A percentile compares a stretch with the other conserved stretches of the same genome.
Evolutionary conservation across 2,329 filamentous ascomycete genomes (phyloP).

Genomic region (Diplodia scrobiculata): DNA sequence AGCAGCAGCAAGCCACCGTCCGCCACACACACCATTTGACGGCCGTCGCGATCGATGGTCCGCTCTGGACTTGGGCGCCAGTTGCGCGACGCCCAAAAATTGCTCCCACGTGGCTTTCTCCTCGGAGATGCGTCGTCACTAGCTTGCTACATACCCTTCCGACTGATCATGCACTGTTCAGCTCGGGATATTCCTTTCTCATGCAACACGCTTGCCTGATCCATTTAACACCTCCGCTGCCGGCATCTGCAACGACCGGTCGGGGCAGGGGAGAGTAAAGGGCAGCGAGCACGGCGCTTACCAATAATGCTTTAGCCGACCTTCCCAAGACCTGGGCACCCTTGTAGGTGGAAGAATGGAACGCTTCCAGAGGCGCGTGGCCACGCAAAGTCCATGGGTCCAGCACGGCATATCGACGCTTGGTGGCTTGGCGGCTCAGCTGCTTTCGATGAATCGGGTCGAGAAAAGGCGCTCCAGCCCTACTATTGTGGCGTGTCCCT

Average conservation of each 20-base stretch:
- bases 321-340: not conserved
- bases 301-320: not conserved
- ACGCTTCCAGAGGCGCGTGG: not conserved
- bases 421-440: not conserved
- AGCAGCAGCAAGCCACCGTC: not conserved
- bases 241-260: not conserved
- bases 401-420: not conserved
- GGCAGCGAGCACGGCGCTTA: not conserved
- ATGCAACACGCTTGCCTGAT: not conserved
- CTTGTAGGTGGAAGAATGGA: not conserved
- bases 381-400: not conserved
- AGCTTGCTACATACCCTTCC: not conserved
- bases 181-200: not conserved
- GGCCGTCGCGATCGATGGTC: not conserved
- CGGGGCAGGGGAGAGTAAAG: not conserved
- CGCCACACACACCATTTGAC: not conserved
- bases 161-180: not conserved
- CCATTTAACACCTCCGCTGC: not conserved
- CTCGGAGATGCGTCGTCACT: not conserved
- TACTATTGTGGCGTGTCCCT: too few species aligned
- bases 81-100: not conserved
- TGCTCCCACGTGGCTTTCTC: not conserved
- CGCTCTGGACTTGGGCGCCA: not conserved
- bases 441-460: not conserved
- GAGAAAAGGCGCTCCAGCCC: too few species aligned